These are phyloP conservation scores for Globisporangium viniferum DNA, from an alignment of 352 stramenopile species.

Conservation along the genomic window DNA sequence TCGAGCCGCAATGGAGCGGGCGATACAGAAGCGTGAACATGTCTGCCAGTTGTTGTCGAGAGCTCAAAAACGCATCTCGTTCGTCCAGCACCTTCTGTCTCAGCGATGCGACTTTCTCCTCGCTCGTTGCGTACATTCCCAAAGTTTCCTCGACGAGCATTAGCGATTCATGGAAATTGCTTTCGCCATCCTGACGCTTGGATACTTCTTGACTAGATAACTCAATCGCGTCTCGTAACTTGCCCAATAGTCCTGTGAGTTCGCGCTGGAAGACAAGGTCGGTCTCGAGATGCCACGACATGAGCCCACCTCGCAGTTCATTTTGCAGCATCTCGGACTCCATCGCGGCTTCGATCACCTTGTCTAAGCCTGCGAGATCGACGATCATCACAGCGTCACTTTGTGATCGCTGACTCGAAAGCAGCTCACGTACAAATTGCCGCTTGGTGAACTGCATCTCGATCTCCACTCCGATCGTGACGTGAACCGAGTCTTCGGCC, in stretches of 20 bases:
- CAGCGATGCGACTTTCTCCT: not conserved
- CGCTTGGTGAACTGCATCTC: slow-evolving; percentile 20
- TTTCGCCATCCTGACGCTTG: not conserved
- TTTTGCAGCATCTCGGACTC: not conserved
- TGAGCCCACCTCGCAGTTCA: slow-evolving; percentile 17
- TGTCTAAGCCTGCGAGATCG: not conserved
- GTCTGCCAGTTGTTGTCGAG: not conserved
- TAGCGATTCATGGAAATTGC: not conserved
- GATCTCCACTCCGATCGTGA: slow-evolving; percentile 37
- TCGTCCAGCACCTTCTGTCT: not conserved
- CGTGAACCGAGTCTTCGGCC: slow-evolving; percentile 26
- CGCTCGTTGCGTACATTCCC: not conserved
- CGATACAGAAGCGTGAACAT: slow-evolving; percentile 10
- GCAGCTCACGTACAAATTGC: slow-evolving; percentile 8
- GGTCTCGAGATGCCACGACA: slow-evolving; percentile 27
- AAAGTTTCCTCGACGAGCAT: not conserved
- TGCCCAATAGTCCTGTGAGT: not conserved
- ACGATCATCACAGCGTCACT: not conserved
- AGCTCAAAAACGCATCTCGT: slow-evolving; percentile 8
- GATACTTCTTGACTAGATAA: not conserved
- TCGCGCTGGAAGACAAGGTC: slow-evolving; percentile 1
- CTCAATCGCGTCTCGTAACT: slow-evolving; percentile 3
- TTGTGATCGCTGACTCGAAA: not conserved
- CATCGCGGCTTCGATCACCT: not conserved
- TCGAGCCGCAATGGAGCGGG: not conserved